A percentile compares a stretch with the other conserved stretches of the same genome.
Conservation (phyloP, 176 grass and related monocot species). For the Cymbopogon citratus region DNA sequence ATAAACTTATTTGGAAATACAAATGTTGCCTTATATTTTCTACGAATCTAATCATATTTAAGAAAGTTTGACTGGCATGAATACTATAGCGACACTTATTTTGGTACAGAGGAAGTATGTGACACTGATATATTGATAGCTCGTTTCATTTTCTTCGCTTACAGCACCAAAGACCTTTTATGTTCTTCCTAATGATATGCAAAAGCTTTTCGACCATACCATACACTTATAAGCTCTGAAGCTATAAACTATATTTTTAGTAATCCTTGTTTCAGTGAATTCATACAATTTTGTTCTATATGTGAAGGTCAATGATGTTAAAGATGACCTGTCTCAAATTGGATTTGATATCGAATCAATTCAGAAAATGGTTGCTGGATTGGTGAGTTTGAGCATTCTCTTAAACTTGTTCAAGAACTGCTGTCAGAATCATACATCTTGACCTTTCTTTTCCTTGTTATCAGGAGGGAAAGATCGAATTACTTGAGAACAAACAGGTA, state of each 20-base stretch:
- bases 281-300: constrained; percentile 23
- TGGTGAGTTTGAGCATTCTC: constrained; percentile 55
- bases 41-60: too few relatives aligned
- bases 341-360: constrained; percentile 88
- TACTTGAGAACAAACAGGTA: constrained; percentile 94
- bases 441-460: constrained; percentile 21
- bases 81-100: too few relatives aligned
- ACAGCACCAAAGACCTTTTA: background rate
- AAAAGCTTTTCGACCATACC: background rate
- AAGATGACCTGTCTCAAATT: constrained; percentile 73
- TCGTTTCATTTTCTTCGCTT: constrained; percentile 2
- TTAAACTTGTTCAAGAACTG: constrained; percentile 7
- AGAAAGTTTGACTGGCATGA: too few relatives aligned
- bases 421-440: constrained; percentile 4
- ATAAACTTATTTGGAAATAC: too few relatives aligned
- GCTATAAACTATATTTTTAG: background rate
- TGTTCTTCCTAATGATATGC: background rate
- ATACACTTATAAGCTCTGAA: background rate
- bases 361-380: constrained; percentile 74
- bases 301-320: constrained; percentile 75
- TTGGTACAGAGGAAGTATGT: background rate
- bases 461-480: constrained; percentile 90
- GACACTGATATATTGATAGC: background rate
- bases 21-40: too few relatives aligned
- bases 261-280: background rate